Base-by-base conservation (phyloP, 2,329 filamentous ascomycete species). In the Ambrosiella cleistominuta region DNA sequence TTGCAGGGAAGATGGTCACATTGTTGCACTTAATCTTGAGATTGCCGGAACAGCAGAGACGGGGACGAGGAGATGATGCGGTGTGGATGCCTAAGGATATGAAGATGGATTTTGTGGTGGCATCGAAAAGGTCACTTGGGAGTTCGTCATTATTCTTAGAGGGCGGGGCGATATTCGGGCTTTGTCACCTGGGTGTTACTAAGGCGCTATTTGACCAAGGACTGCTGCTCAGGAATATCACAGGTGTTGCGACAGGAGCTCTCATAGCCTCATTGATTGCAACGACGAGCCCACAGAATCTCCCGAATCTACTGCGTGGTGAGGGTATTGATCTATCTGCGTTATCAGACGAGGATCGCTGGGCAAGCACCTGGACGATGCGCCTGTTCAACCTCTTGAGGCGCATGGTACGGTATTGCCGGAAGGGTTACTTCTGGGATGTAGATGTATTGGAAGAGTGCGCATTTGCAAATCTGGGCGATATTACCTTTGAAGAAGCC, bases 401-500 rank as follows among this genome's bases (percentile, higher is more conserved):
- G 36, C 80, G 88, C 52, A 66, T 86, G 8, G 74, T 72, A 57
- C 78, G 89, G 51, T 89, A 91, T 66, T 74, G 83, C 54, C 74
- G 74, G 44, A 84, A 90, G 63, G 89, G 89, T 0, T 88, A 94
- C 66, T 86, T 95, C 60, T 76, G 95, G 37, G 89, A 96, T 67
- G 81, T 88, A 2, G 80, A 78, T 45, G 83, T 94, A 8, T 71
- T 97, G 51, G 88, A 94, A 66, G 81, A 90, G 60, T 91, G 88
- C 63, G 85, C 96, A 12, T 79, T 85, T 59, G 81, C 83, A 12
- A 95, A 95, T 63, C 82, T 95, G 12, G 90, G 89, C 8, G 86
- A 95, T 65, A 68, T 95, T 62, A 96, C 90, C 0, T 97, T 97
- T 66, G 88, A 94, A 68, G 91, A 96, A 70, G 91, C 91, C 0